These are phyloP conservation scores for Citrullus amarus DNA, from an alignment of 306 rosid species.

Conservation along the genomic window DNA sequence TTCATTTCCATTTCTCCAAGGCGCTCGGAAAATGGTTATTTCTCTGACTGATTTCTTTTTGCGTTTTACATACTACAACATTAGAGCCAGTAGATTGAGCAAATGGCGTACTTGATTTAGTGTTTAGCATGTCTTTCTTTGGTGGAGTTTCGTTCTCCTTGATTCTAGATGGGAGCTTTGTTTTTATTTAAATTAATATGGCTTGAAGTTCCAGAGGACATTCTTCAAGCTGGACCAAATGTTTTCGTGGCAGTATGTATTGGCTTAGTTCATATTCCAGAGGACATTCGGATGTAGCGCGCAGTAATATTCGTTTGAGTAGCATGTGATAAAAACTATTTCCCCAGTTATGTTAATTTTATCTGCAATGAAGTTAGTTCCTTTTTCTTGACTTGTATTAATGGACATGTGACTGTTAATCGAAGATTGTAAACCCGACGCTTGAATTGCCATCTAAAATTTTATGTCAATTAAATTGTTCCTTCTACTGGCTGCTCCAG, in stretches of 20 bases:
- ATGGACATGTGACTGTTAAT: neutral
- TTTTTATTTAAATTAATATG: neutral
- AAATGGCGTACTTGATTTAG: neutral
- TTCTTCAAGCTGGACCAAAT: neutral
- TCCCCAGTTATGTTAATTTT: neutral
- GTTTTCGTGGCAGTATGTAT: neutral
- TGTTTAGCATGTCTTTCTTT: neutral
- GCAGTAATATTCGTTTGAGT: neutral
- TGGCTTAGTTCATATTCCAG: neutral
- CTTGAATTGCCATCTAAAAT: neutral
- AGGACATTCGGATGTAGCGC: neutral
- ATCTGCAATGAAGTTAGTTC: neutral
- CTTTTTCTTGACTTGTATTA: neutral
- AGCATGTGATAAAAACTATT: neutral
- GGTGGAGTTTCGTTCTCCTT: neutral
- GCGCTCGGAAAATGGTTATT: constrained; percentile 50
- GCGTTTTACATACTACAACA: neutral
- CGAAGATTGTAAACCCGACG: neutral
- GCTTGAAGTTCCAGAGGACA: neutral
- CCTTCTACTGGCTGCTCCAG: constrained; percentile 23
- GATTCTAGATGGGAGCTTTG: neutral
- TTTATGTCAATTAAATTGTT: neutral
- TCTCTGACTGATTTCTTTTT: neutral
- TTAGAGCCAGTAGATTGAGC: neutral
- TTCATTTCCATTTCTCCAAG: constrained; percentile 59